Base-by-base conservation (phyloP, 768 basidiomycete species). In the Pleurotus tuber-regium region DNA sequence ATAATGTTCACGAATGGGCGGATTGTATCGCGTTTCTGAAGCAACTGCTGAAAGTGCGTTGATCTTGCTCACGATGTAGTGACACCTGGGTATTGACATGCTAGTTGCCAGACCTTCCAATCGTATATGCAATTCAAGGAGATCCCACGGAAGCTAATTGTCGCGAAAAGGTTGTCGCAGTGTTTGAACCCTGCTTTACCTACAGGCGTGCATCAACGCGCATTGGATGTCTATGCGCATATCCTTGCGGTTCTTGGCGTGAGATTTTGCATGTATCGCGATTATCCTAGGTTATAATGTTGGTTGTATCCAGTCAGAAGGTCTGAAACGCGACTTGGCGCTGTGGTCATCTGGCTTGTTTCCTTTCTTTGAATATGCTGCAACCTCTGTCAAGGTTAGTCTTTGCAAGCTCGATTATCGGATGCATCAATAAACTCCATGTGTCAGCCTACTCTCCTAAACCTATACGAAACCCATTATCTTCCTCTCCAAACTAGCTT, bases 11-110 rank as follows among this genome's bases (percentile, higher is more conserved):
- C 52, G 97, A 99, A 72, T 99, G 97, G 97, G 95, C 97, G 54
- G 97, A 99, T 72, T 98, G 94, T 66, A 98, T 97, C 63, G 87
- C 95, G 33, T 99, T 98, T 70, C 69, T 99, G 66, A 95, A 95
- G 64, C 89, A 94, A 59, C 69, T 97, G 54, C 80, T 96, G 54
- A 97, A 97, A 79, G 93, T 91, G 60, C 38, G 66, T 57, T n/a
- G 35, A 19, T 25, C 26, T 26, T 19, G 16, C 4, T 33, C 30
- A 50, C 43, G 23, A 38, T 12, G 46, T 40, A 24, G 12, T 52
- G 8, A 25, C 38, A 46, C 18, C 12, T 31, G 26, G 43, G 31
- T 29, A 28, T 3, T 28, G 7, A 47, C 30, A 29, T 51, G 30
- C 30, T 38, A 43, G 31, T 52, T 9, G 16, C 29, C 61, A 98